phyloP scores from a whole-genome alignment of 345 rosid species.

The Heritiera fomes region DNA sequence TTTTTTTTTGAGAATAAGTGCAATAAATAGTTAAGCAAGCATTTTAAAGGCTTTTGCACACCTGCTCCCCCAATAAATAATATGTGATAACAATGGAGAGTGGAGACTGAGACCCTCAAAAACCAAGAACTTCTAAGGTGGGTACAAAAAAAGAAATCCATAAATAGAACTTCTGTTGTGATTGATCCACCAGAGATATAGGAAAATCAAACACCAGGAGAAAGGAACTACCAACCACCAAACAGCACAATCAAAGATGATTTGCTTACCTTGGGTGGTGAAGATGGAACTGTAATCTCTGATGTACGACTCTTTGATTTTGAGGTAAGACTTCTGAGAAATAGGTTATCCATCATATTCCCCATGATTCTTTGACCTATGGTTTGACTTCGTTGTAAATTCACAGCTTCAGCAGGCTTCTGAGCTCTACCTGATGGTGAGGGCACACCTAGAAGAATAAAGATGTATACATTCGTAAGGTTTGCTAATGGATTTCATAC shows the following conservation, averaged over 20 bases:
- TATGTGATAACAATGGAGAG: background rate
- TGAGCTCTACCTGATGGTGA: constrained; percentile 80
- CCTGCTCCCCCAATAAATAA: background rate
- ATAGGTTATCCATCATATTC: constrained; percentile 84
- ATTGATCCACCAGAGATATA: background rate
- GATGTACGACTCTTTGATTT: constrained; percentile 57
- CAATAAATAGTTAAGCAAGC: constrained; percentile 3
- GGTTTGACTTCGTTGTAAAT: constrained; percentile 71
- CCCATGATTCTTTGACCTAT: constrained; percentile 83
- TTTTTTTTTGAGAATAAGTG: background rate
- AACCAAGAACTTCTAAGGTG: constrained; percentile 8
- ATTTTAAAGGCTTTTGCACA: background rate
- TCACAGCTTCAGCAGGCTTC: constrained; percentile 54
- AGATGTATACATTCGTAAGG: constrained; percentile 13
- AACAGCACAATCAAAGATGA: background rate
- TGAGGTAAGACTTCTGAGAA: constrained; percentile 77
- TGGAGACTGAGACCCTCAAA: background rate
- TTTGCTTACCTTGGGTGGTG: constrained; percentile 68
- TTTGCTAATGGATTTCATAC: background rate
- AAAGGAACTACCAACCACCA: background rate
- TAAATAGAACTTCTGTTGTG: background rate
- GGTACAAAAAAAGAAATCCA: background rate
- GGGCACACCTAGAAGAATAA: constrained; percentile 56
- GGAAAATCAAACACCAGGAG: background rate
- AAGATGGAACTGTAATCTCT: constrained; percentile 67